Evolutionary conservation across 108 stramenopile genomes (phyloP).

Genomic region (Chaetoceros tenuissimus): DNA sequence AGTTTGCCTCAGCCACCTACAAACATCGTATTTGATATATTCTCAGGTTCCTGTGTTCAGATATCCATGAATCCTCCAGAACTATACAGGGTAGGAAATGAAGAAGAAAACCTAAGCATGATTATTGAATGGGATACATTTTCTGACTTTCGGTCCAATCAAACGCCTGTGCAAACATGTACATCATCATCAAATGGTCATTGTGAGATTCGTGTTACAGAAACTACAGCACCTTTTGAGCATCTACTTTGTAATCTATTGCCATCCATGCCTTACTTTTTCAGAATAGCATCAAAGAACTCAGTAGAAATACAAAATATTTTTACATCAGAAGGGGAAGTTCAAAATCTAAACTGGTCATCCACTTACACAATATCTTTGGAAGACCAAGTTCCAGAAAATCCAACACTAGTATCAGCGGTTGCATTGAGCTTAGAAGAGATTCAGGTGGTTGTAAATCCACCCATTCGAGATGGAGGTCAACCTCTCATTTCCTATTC

Average conservation of each 20-base stretch:
- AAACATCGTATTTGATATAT: constrained; percentile 18
- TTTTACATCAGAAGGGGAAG: constrained; percentile 30
- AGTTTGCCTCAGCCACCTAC: constrained; percentile 35
- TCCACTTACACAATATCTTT: constrained; percentile 20
- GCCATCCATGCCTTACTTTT: constrained; percentile 38
- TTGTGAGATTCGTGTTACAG: not conserved
- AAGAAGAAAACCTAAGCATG: not conserved
- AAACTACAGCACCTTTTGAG: constrained; percentile 31
- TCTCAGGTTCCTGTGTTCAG: constrained; percentile 30
- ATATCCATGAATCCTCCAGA: not conserved
- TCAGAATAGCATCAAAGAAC: constrained; percentile 58
- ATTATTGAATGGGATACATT: constrained; percentile 1
- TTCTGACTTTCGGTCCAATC: too few relatives aligned
- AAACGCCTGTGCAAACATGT: too few relatives aligned
- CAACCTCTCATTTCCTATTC: constrained; percentile 36
- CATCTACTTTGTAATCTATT: constrained; percentile 41
- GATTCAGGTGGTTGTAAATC: constrained; percentile 40
- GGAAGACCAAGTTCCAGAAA: constrained; percentile 43
- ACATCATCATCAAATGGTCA: too few relatives aligned
- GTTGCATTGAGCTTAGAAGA: constrained; percentile 24
- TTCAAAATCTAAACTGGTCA: constrained; percentile 54
- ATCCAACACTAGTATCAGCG: constrained; percentile 31
- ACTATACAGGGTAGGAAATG: too few relatives aligned
- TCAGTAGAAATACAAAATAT: constrained; percentile 40
- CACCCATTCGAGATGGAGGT: constrained; percentile 55